Conservation (phyloP, 208 protist species). For the Crithidia bombi region DNA sequence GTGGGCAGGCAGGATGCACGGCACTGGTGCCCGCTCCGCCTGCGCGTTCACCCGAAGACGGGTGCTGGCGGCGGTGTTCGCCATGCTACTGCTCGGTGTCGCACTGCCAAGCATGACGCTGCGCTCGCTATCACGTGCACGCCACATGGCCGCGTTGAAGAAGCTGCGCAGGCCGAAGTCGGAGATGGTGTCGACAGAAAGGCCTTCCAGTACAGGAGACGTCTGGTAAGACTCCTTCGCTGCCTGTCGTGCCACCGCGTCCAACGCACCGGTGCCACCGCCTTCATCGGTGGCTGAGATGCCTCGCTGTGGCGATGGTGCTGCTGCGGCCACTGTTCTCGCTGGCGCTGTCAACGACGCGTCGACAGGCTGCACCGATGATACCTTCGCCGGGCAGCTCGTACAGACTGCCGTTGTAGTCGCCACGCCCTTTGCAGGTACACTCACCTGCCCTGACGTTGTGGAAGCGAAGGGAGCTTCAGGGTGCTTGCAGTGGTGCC, state of each 20-base stretch:
- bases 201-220: not conserved
- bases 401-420: too few relatives aligned
- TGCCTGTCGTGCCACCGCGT: not conserved
- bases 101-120: conserved; percentile 2
- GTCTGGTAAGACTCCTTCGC: not conserved
- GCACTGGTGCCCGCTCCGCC: not conserved
- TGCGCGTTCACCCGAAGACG: not conserved
- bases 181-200: not conserved
- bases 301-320: not conserved
- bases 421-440: too few relatives aligned
- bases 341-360: not conserved
- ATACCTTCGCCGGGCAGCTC: too few relatives aligned
- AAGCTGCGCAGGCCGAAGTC: conserved; percentile 4
- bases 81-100: conserved; percentile 1
- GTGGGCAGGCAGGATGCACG: not conserved
- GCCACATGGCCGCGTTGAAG: not conserved
- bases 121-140: not conserved
- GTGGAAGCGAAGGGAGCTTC: too few relatives aligned
- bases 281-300: not conserved
- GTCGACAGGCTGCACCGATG: too few relatives aligned
- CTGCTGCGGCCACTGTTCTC: not conserved
- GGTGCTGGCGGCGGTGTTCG: conserved; percentile 11
- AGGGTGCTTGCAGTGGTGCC: not conserved
- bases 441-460: too few relatives aligned
- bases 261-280: not conserved